Evolutionary conservation across 2,329 filamentous ascomycete species (phyloP), one percentile per base, ranked within the genome.

Genomic region (Ramichloridium luteum): DNA sequence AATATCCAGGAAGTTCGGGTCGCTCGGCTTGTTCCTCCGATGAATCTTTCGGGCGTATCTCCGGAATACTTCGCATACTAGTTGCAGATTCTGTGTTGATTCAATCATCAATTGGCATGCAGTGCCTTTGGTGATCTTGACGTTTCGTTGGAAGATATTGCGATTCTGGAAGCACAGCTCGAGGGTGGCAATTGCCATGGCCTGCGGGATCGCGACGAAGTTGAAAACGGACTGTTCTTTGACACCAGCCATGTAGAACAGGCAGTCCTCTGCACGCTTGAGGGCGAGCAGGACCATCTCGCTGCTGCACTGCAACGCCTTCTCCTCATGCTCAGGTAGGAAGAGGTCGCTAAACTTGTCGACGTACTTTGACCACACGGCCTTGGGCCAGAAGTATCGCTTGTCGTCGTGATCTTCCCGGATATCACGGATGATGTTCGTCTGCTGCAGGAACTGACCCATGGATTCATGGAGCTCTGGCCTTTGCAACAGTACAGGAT

Each of bases 161-260:
- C 82, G 80, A 59, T 98, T 98, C 50, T 81, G 79, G 73, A 96
- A 98, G 48, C 88, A 80, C 12, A 84, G 65, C 47, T 94, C 86
- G 25, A 96, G 64, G 1, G 88, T 96, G 6, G 90, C 88, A 55
- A 98, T 94, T 32, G 88, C 90, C 90, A 98, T 98, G 43, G 77
- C 68, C 59, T 98, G 90, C 2, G 90, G 90, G 42, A 98, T 98
- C 35, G 88, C 88, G 28, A 85, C 85, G 58, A 98, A 98, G 69
- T 98, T 98, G 74, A 98, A 98, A 15, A 93, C 84, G 54, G 84
- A 93, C 64, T 98, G 90, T 54, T 98, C 90, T 45, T 79, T 78
- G 42, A 98, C 74, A 28, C 82, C 90, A 4, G 88, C 88, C 64
- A 98, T 84, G 62, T 96, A 98, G 65, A 86, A 94, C n/a, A 98